A percentile compares a stretch with the other conserved stretches of the same genome.
Conservation (phyloP, 129 eudicot species). For the Centaurea solstitialis region DNA sequence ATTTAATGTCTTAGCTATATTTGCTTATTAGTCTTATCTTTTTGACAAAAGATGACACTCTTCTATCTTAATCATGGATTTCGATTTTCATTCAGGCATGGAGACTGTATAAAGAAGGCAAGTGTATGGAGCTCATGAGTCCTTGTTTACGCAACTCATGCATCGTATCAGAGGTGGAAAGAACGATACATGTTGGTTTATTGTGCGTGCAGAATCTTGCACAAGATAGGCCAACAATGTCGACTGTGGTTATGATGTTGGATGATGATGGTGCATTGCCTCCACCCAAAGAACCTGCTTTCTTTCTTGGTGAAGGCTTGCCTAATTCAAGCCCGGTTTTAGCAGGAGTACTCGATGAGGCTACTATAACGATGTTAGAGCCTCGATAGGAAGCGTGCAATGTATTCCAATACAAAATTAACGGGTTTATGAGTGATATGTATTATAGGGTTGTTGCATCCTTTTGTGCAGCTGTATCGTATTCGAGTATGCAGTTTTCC, state of each 20-base stretch:
- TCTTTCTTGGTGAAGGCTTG: background rate
- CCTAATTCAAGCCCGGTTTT: background rate
- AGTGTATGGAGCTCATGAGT: conserved; percentile 2
- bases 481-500: background rate
- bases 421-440: background rate
- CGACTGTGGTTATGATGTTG: conserved; percentile 7
- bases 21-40: too few relatives aligned
- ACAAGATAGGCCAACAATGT: conserved; percentile 10
- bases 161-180: background rate
- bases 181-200: conserved; percentile 4
- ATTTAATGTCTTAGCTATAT: background rate
- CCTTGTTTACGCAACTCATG: background rate
- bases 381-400: conserved; percentile 1
- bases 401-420: background rate
- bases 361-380: conserved; percentile 3
- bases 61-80: background rate
- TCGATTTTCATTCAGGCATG: conserved; percentile 6
- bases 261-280: background rate
- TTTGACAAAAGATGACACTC: too few relatives aligned
- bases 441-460: background rate
- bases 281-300: background rate
- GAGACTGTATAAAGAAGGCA: conserved; percentile 5
- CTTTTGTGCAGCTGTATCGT: background rate
- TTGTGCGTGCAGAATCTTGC: conserved; percentile 7
- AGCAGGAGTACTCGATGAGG: conserved; percentile 13